Base-by-base conservation (phyloP, 352 stramenopile species). In the Halophytophthora batemanensis region DNA sequence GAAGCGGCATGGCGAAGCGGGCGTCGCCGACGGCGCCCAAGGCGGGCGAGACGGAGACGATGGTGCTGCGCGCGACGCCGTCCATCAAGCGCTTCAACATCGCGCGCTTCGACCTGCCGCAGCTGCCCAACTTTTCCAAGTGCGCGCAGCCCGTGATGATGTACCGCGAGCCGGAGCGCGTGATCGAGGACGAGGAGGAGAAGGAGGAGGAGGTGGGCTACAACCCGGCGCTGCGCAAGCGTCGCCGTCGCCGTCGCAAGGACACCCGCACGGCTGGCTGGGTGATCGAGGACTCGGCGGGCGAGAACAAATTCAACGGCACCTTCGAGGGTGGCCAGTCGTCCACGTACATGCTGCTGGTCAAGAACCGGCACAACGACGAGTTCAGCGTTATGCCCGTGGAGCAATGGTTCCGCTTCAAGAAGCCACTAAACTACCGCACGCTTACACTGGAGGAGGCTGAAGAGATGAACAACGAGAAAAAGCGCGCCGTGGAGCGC, bases 71-170 rank as follows among this genome's bases (percentile, higher is more conserved):
- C 50, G 77, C 82, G 39, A 92, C 82, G 46, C 83, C 83, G 49
- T 92, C 83, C 22, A 94, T 92, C 64, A 94, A 94, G 63, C 80
- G 82, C 41, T 94, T 90, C 73, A 90, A 91, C 54, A 87, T 94
- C 51, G 83, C 79, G 50, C 79, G 82, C 48, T 94, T 94, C 49
- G 82, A 92, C 59, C 51, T 87, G 52, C 72, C 77, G 33, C 52
- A 78, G 45, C 53, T 90, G 36, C 83, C 83, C 15, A 74, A 66
- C 34, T 83, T 94, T 48, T 63, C 44, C 31, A 52, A 36, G 19
- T 92, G 81, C 41, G 52, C 69, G 37, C 81, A 94, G 67, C 83
- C 83, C 4, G 80, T 94, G 40, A 88, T 90, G 71, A 94, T 94
- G 83, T 94, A 90, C 58, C 75, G 77, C 53, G 83, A 94, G 55